Conservation (phyloP, 2,329 filamentous ascomycete species). For the Colletotrichum lupini region DNA sequence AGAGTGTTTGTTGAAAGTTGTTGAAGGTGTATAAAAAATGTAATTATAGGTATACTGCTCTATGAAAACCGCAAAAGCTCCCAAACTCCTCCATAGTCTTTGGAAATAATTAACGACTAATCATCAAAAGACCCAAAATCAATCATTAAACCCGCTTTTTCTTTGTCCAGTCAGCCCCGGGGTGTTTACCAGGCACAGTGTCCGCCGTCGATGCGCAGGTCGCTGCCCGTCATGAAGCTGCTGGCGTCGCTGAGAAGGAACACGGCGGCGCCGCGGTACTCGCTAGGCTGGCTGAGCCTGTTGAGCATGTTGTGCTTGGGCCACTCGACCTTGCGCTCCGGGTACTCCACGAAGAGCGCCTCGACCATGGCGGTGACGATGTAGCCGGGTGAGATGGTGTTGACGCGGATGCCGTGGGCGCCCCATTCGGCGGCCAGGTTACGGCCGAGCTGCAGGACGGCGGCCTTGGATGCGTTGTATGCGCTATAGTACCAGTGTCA, state of each 20-base stretch:
- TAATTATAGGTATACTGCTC: slow-evolving; percentile 25
- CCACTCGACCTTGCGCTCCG: slow-evolving; percentile 77
- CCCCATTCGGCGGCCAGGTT: slow-evolving; percentile 82
- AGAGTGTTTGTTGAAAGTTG: background rate
- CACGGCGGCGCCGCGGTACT: slow-evolving; percentile 76
- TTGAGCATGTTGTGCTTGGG: slow-evolving; percentile 87
- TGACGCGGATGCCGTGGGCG: slow-evolving; percentile 78
- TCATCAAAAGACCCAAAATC: background rate
- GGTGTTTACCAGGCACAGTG: slow-evolving; percentile 67
- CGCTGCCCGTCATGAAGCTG: slow-evolving; percentile 60
- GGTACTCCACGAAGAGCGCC: slow-evolving; percentile 79
- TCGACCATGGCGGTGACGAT: slow-evolving; percentile 88
- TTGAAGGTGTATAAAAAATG: slow-evolving; percentile 3
- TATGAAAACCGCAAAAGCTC: slow-evolving; percentile 1
- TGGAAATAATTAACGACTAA: slow-evolving; percentile 27
- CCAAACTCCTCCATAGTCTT: slow-evolving; percentile 10
- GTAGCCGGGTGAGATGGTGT: slow-evolving; percentile 84
- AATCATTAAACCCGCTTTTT: background rate
- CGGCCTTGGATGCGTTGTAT: slow-evolving; percentile 83
- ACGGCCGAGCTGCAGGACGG: slow-evolving; percentile 76
- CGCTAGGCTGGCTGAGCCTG: slow-evolving; percentile 72
- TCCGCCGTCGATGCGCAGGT: slow-evolving; percentile 78
- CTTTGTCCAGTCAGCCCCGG: slow-evolving; percentile 1
- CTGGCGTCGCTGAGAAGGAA: slow-evolving; percentile 52
- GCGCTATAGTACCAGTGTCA: slow-evolving; percentile 60